A percentile compares a stretch with the other conserved stretches of the same genome.
Evolutionary conservation across 78 protist species (phyloP).

Genomic region (Dictyostelium discoideum): dicty_2.7 NC_007088.5:7382001-7382500

Average conservation of each 20-base stretch:
- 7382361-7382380: too few relatives aligned
- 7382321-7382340: neutral
- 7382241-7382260: neutral
- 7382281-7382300: neutral
- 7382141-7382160: neutral
- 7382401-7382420: neutral
- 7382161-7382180: neutral
- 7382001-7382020: neutral
- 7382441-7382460: too few relatives aligned
- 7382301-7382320: neutral
- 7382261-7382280: neutral
- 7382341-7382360: neutral
- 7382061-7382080: neutral
- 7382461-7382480: too few relatives aligned
- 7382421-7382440: too few relatives aligned
- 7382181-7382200: neutral
- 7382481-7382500: too few relatives aligned
- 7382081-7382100: neutral
- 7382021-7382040: neutral
- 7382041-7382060: neutral
- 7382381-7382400: too few relatives aligned
- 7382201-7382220: neutral
- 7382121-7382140: neutral
- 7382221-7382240: neutral
- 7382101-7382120: too few relatives aligned